Evolutionary conservation across 768 basidiomycete genomes (phyloP), one percentile per base, ranked within the genome.

Genomic region (Amanita polypyramis): DNA sequence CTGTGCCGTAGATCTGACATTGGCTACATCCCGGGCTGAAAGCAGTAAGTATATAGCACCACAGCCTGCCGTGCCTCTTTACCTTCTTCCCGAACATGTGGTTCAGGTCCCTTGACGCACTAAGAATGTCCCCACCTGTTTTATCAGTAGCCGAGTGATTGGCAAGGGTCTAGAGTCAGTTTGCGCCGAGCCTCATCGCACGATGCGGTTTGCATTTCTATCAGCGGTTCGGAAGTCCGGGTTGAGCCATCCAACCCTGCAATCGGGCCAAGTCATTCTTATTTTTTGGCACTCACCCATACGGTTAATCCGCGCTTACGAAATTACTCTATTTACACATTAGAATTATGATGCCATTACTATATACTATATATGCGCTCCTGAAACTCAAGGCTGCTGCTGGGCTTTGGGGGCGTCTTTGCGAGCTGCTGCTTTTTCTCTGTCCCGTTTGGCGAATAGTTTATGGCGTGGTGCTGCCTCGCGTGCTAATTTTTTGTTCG

Each of bases 401-500:
- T 23, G 62, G 45, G 38, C 62, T 57, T 25, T 49, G 15, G 32
- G 37, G 37, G 65, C 66, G 56, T 72, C 73, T 59, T 76, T 76
- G 59, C 65, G 63, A 39, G 70, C 71, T 9, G 66, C 67, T 25
- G 78, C 80, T 59, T 77, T 77, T 29, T 85, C 81, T 67, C 83
- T 85, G 51, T 90, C 87, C 33, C 89, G 80, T 63, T 88, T 89
- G 42, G 78, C 72, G 62, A 93, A 92, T 20, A 91, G 62, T 64
- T 85, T 88, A 70, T 88, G 79, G 43, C 88, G 76, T 47, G 72
- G 72, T 35, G 72, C 62, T 14, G 64, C 56, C 47, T 73, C 75
- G 30, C 72, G 69, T 21, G 84, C 77, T 8, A 89, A 70, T 49
- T 78, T 79, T 70, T 85, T 87, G 73, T 94, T 94, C 43, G 82